Conservation (phyloP, 129 eudicot species). For the Lactuca saligna region DNA sequence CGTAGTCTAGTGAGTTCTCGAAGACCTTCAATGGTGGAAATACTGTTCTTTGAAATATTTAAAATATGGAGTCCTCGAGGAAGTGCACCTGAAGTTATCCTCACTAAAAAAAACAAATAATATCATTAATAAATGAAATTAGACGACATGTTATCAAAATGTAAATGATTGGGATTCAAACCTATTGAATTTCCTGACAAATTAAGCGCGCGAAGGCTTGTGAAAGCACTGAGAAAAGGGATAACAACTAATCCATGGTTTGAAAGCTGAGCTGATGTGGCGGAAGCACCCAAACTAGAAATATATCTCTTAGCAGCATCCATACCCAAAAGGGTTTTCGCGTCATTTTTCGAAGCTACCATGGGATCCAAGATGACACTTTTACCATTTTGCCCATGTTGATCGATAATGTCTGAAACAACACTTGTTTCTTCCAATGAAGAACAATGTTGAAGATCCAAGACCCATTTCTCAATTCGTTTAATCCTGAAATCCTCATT, state of each 20-base stretch:
- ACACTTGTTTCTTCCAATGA: constrained; percentile 56
- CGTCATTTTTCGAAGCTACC: constrained; percentile 42
- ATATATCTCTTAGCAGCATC: constrained; percentile 85
- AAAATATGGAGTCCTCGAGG: constrained; percentile 91
- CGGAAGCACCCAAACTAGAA: constrained; percentile 64
- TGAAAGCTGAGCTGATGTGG: constrained; percentile 80
- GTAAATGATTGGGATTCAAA: constrained; percentile 19
- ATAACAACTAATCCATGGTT: constrained; percentile 88
- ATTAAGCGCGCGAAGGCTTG: constrained; percentile 80
- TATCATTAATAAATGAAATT: constrained; percentile 9
- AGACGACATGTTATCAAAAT: not conserved
- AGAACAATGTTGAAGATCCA: constrained; percentile 68
- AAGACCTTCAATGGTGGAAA: constrained; percentile 89
- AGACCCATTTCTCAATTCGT: constrained; percentile 88
- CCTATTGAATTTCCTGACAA: constrained; percentile 98
- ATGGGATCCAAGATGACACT: constrained; percentile 37
- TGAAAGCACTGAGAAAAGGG: constrained; percentile 84
- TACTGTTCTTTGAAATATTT: constrained; percentile 80
- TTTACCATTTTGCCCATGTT: constrained; percentile 24
- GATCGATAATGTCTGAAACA: constrained; percentile 27
- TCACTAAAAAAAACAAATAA: constrained; percentile 46
- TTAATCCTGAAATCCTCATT: constrained; percentile 63
- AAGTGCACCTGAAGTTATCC: constrained; percentile 91
- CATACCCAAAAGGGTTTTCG: constrained; percentile 51
- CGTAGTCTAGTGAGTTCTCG: constrained; percentile 95